phyloP scores from a whole-genome alignment of 2,329 filamentous ascomycete genomes.

The Cyclaneusma minus region DNA sequence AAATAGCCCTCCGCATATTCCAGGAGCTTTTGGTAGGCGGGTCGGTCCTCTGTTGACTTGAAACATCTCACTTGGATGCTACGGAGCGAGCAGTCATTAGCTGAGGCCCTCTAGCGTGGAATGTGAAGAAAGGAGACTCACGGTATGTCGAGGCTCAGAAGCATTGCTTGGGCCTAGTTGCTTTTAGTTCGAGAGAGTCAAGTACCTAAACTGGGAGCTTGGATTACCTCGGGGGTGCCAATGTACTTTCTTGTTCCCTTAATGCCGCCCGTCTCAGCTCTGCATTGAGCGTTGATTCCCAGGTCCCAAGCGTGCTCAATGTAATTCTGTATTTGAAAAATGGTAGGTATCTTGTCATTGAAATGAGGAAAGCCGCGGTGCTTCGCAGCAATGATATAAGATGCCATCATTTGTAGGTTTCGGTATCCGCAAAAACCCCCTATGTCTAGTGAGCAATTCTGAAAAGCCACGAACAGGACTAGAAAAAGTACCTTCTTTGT shows the following conservation, averaged over 20 bases:
- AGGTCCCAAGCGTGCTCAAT: slow-evolving; percentile 83
- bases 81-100: too few species aligned
- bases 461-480: background rate
- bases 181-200: slow-evolving; percentile 2
- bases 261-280: slow-evolving; percentile 74
- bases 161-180: slow-evolving; percentile 59
- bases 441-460: too few species aligned
- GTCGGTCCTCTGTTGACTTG: slow-evolving; percentile 23
- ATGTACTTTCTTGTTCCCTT: slow-evolving; percentile 88
- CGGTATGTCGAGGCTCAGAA: slow-evolving; percentile 52
- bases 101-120: background rate
- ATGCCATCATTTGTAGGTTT: slow-evolving; percentile 84
- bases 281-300: slow-evolving; percentile 61
- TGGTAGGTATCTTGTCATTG: slow-evolving; percentile 46
- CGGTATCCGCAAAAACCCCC: slow-evolving; percentile 91
- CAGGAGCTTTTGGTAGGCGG: slow-evolving; percentile 33
- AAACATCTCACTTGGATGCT: slow-evolving; percentile 50
- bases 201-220: slow-evolving; percentile 2
- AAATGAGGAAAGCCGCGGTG: slow-evolving; percentile 45
- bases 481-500: slow-evolving; percentile 44
- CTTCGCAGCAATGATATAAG: slow-evolving; percentile 51
- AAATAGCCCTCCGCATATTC: slow-evolving; percentile 64
- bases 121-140: slow-evolving; percentile 21
- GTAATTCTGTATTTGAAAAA: slow-evolving; percentile 69
- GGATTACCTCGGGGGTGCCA: slow-evolving; percentile 66